Evolutionary conservation across 805 yeast genomes (phyloP), one percentile per base, ranked within the genome.

Genomic region (Dipodascus albidus): DNA sequence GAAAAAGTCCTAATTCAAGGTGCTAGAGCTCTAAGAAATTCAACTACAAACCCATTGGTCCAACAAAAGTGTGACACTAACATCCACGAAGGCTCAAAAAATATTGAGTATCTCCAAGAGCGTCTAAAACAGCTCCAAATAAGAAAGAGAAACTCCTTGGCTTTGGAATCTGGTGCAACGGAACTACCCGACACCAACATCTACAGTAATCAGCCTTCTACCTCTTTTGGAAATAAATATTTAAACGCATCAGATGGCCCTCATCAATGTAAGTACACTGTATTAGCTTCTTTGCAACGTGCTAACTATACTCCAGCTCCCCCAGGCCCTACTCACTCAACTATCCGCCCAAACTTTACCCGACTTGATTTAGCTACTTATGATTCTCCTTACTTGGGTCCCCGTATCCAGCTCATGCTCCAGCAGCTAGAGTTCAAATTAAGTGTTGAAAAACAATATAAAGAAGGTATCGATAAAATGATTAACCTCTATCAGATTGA

Each of bases 371-470:
- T 93, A 54, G 77, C 88, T 65, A 89, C 89, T 62, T 89, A 88
- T 64, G 97, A 93, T 62, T 87, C 96, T 61, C 96, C 97, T 0
- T 87, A 95, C 0, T 72, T 93, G 60, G 96, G 97, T 9, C 96
- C 93, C 62, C 80, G 93, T 58, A 93, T 93, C 63, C 96, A 88
- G 69, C 83, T 87, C 62, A 90, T 93, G 98, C 77, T 91, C 53
- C 97, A 90, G 70, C 95, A 89, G 68, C 75, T 93, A 55, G 96
- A 90, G 65, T 89, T 91, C 68, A 93, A 93, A 69, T 75, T 91
- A 49, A 93, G 91, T 64, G 95, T 91, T 41, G 99, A 93, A 67
- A 82, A 87, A 61, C 96, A 93, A 69, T 93, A 91, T 69, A 82
- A 83, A 62, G 91, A 83, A 59, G 98, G 97, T 3, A 89, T 89